Evolutionary conservation across 306 rosid species (phyloP).

Genomic region (Hippophae gyantsensis): DNA sequence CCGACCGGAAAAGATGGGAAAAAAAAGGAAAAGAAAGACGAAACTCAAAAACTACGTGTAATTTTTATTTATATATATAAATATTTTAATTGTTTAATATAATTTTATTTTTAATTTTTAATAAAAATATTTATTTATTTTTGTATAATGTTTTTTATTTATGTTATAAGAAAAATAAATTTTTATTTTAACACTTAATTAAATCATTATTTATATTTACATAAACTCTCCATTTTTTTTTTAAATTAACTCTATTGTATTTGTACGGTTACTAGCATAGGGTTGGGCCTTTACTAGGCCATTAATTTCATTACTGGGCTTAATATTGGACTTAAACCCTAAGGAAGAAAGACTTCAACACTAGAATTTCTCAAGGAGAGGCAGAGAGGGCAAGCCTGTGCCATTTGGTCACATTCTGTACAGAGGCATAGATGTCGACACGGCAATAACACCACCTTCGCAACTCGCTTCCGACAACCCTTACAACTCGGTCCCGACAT

Average conservation of each 20-base stretch:
- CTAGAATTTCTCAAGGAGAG: slow-evolving; percentile 57
- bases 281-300: slow-evolving; percentile 24
- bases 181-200: too few species aligned
- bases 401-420: slow-evolving; percentile 51
- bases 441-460: slow-evolving; percentile 69
- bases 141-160: too few species aligned
- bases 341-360: slow-evolving; percentile 60
- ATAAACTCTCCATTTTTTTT: slow-evolving; percentile 8
- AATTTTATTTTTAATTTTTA: too few species aligned
- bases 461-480: slow-evolving; percentile 56
- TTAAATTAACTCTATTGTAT: not conserved
- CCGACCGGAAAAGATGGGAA: slow-evolving; percentile 8
- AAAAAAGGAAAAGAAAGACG: slow-evolving; percentile 2
- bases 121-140: too few species aligned
- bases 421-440: slow-evolving; percentile 81
- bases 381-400: slow-evolving; percentile 71
- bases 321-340: slow-evolving; percentile 22
- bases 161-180: too few species aligned
- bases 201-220: too few species aligned
- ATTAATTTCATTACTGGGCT: slow-evolving; percentile 22
- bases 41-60: not conserved
- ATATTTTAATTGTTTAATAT: too few species aligned
- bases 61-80: slow-evolving; percentile 9
- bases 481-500: slow-evolving; percentile 52
- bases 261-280: not conserved